Evolutionary conservation across 208 protist genomes (phyloP).

Genomic region (Wallacemonas sp.): DNA sequence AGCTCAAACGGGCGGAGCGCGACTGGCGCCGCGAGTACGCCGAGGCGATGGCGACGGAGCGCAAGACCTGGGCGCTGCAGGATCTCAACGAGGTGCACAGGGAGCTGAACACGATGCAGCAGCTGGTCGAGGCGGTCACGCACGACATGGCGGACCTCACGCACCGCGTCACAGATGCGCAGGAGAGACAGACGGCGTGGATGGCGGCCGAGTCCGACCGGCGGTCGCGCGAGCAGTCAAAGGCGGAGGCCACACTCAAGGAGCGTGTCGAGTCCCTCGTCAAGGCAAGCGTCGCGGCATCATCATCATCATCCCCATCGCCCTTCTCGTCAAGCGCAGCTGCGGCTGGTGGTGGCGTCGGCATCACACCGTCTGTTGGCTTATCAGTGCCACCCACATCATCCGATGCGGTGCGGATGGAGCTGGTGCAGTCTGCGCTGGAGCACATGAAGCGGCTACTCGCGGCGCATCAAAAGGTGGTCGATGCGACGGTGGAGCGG

Average conservation of each 20-base stretch:
- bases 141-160: slow-evolving; percentile 21
- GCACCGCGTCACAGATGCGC: slow-evolving; percentile 4
- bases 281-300: neutral
- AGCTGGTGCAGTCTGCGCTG: slow-evolving; percentile 57
- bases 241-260: neutral
- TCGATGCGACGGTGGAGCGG: slow-evolving; percentile 63
- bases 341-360: neutral
- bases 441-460: slow-evolving; percentile 78
- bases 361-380: neutral
- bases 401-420: slow-evolving; percentile 29
- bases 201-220: neutral
- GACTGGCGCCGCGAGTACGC: slow-evolving; percentile 20
- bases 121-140: slow-evolving; percentile 31
- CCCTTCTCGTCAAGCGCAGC: neutral
- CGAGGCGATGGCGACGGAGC: slow-evolving; percentile 17
- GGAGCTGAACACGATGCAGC: slow-evolving; percentile 29
- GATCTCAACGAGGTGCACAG: slow-evolving; percentile 22
- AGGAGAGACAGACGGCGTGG: slow-evolving; percentile 6
- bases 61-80: slow-evolving; percentile 4
- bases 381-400: neutral
- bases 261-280: neutral
- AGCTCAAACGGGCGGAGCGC: slow-evolving; percentile 20
- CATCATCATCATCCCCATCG: neutral
- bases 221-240: neutral
- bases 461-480: slow-evolving; percentile 67